Percentiles rank a stretch among this genome's conserved stretches.
phyloP scores from a whole-genome alignment of 306 rosid genomes.

The Alnus rubra region DNA sequence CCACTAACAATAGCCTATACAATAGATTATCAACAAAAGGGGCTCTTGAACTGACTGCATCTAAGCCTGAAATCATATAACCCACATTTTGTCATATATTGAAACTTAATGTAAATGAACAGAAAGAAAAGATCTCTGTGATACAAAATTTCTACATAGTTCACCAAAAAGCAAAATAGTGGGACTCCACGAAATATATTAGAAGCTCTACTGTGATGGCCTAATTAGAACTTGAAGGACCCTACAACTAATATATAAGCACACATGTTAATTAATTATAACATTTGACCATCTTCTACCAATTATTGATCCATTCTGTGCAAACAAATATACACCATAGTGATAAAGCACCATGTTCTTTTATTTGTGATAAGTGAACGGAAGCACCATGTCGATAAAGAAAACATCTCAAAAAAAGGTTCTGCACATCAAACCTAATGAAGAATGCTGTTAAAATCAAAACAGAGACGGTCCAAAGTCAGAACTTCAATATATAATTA shows the following conservation, averaged over 20 bases:
- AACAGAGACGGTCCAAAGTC: neutral
- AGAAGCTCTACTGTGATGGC: neutral
- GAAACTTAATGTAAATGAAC: neutral
- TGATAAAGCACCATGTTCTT: neutral
- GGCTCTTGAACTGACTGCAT: neutral
- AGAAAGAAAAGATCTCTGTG: neutral
- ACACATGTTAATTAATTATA: neutral
- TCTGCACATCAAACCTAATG: neutral
- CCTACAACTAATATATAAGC: neutral
- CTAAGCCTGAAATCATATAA: neutral
- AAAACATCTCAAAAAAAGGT: neutral
- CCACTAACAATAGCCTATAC: neutral
- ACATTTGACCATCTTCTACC: neutral
- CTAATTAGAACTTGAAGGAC: neutral
- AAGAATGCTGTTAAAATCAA: neutral
- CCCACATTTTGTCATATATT: neutral
- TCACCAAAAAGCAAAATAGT: neutral
- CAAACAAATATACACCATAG: slow-evolving; percentile 11
- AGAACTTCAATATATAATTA: neutral
- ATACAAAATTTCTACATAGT: neutral
- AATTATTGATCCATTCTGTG: neutral
- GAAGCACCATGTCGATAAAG: neutral
- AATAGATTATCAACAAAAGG: neutral
- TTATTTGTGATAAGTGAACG: neutral
- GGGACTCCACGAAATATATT: neutral